A percentile compares a stretch with the other conserved stretches of the same genome.
phyloP scores from a whole-genome alignment of 139 green algal species.

The Chlamydomonas asymmetrica region DNA sequence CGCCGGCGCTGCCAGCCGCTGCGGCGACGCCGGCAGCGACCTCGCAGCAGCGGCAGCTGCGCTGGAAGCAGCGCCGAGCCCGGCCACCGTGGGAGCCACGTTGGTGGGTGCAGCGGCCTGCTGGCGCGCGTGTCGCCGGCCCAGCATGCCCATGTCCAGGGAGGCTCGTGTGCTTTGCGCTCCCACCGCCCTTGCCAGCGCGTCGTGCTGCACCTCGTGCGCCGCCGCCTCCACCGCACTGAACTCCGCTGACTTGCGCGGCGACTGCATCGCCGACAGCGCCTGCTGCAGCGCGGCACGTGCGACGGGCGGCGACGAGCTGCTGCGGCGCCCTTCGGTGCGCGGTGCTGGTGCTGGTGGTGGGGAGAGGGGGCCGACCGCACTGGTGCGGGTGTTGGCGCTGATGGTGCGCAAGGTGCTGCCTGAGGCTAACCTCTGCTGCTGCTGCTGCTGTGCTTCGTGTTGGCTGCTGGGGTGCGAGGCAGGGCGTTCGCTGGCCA shows the following conservation, averaged over 20 bases:
- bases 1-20: background rate
- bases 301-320: background rate
- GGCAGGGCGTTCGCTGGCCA: background rate
- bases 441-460: background rate
- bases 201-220: constrained; percentile 4
- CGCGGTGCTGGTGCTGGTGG: background rate
- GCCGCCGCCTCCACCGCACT: constrained; percentile 1
- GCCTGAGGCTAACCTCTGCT: background rate
- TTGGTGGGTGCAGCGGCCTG: background rate
- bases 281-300: constrained; percentile 12
- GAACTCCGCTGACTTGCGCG: background rate
- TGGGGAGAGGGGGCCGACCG: background rate
- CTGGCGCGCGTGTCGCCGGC: background rate
- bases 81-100: background rate
- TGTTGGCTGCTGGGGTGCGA: background rate
- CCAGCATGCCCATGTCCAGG: background rate
- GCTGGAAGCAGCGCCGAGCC: background rate
- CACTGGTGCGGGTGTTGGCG: background rate
- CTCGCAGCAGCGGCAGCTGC: background rate
- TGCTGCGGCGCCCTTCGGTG: no score
- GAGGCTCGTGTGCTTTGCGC: background rate
- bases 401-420: background rate
- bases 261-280: background rate
- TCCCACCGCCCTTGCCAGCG: background rate
- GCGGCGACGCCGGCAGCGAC: background rate